Evolutionary conservation across 208 protist species (phyloP).

Genomic region (Leishmania aethiopica): DNA sequence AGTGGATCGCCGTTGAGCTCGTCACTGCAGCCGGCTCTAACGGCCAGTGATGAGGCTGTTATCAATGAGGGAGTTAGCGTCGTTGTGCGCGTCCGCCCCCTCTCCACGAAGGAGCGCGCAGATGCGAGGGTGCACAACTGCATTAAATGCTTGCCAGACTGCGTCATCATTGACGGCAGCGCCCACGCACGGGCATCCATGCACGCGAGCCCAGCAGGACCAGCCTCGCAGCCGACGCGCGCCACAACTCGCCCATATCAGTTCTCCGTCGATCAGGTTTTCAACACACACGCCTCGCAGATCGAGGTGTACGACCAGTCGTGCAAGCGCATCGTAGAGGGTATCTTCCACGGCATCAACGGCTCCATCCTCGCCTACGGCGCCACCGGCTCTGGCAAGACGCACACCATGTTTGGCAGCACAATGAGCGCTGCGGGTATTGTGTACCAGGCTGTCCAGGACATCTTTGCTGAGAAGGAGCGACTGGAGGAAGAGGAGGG

Average conservation of each 20-base stretch:
- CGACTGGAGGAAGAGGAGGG: constrained; percentile 58
- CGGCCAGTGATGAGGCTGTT: not conserved
- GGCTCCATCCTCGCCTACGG: constrained; percentile 90
- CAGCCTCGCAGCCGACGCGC: constrained; percentile 12
- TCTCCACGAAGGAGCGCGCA: constrained; percentile 68
- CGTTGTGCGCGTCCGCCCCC: constrained; percentile 71
- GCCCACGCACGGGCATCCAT: not conserved
- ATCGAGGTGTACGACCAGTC: constrained; percentile 74
- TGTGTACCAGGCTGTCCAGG: constrained; percentile 77
- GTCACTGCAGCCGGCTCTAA: not conserved
- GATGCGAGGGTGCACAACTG: constrained; percentile 60
- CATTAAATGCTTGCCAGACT: constrained; percentile 70
- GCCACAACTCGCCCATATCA: constrained; percentile 44
- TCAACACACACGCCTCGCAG: constrained; percentile 69
- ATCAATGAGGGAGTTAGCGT: constrained; percentile 50
- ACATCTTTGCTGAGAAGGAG: constrained; percentile 78
- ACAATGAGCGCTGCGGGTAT: constrained; percentile 76
- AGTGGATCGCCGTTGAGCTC: not conserved
- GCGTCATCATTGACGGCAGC: constrained; percentile 54
- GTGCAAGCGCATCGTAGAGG: constrained; percentile 65
- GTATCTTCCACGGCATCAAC: constrained; percentile 82
- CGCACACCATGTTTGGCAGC: constrained; percentile 91
- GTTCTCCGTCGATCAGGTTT: constrained; percentile 75
- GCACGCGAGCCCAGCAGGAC: not conserved
- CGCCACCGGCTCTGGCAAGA: constrained; percentile 89